Percentiles rank a stretch among this genome's conserved stretches.
Conservation (phyloP, 306 rosid genomes). For the Corylus avellana region DNA sequence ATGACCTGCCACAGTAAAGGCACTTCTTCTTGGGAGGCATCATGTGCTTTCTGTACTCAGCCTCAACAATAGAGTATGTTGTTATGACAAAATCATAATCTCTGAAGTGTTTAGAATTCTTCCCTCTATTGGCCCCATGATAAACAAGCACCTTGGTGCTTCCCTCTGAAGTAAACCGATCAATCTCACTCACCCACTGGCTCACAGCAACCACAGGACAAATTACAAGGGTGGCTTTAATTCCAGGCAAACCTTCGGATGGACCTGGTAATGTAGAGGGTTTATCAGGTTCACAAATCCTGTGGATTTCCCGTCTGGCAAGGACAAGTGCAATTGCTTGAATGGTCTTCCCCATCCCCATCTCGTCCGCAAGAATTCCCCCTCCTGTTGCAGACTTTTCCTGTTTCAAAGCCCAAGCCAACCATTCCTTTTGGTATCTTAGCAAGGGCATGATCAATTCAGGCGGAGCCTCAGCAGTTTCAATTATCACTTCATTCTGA, state of each 20-base stretch:
- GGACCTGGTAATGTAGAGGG: conserved; percentile 40
- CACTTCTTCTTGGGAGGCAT: conserved; percentile 86
- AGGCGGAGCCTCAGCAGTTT: conserved; percentile 65
- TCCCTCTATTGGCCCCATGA: conserved; percentile 80
- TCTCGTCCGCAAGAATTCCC: conserved; percentile 97
- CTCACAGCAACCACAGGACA: conserved; percentile 92
- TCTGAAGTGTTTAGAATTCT: conserved; percentile 41
- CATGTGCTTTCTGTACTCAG: conserved; percentile 72
- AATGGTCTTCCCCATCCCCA: conserved; percentile 98
- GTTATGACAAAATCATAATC: conserved; percentile 86
- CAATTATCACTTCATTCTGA: conserved; percentile 56
- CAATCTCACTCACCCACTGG: conserved; percentile 86
- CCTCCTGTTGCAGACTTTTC: conserved; percentile 65
- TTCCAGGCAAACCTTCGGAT: conserved; percentile 44
- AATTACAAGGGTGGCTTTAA: conserved; percentile 78
- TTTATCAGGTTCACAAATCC: conserved; percentile 36
- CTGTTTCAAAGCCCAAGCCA: conserved; percentile 87
- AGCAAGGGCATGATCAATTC: conserved; percentile 71
- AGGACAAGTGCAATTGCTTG: conserved; percentile 97
- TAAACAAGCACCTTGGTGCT: conserved; percentile 76
- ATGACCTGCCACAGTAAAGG: conserved; percentile 56
- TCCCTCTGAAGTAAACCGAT: conserved; percentile 71
- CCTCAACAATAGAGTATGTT: conserved; percentile 76
- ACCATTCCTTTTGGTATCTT: conserved; percentile 92
- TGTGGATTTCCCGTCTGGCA: conserved; percentile 55